Percentiles rank a stretch among this genome's conserved stretches.
phyloP scores from a whole-genome alignment of 176 grass and related monocot genomes.

The maize (Zea mays) region DNA sequence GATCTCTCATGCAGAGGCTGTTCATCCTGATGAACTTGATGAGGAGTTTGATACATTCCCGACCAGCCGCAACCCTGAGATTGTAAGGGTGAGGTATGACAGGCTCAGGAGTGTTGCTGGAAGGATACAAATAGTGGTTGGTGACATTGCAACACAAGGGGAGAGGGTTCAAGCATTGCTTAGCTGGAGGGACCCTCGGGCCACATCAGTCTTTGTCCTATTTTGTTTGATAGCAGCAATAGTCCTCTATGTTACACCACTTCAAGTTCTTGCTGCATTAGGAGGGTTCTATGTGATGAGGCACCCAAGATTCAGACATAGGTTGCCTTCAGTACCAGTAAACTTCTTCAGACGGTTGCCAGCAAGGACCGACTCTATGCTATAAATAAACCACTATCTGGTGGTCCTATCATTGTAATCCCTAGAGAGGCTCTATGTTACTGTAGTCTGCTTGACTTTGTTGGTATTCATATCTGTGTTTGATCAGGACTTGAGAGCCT shows the following conservation, averaged over 20 bases:
- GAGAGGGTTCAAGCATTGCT: slow-evolving; percentile 90
- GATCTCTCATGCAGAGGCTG: slow-evolving; percentile 86
- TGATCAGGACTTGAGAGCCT: slow-evolving; percentile 33
- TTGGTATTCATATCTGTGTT: slow-evolving; percentile 40
- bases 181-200: slow-evolving; percentile 96
- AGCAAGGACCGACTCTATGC: slow-evolving; percentile 82
- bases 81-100: slow-evolving; percentile 81
- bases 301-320: slow-evolving; percentile 86
- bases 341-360: slow-evolving; percentile 91
- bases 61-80: slow-evolving; percentile 51
- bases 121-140: slow-evolving; percentile 88
- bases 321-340: slow-evolving; percentile 65
- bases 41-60: slow-evolving; percentile 96
- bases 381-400: slow-evolving; percentile 45
- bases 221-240: slow-evolving; percentile 81
- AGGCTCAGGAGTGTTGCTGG: slow-evolving; percentile 89
- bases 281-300: slow-evolving; percentile 86
- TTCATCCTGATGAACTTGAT: slow-evolving; percentile 83
- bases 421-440: background rate
- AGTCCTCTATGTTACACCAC: slow-evolving; percentile 74
- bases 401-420: slow-evolving; percentile 35
- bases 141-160: slow-evolving; percentile 90
- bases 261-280: slow-evolving; percentile 80
- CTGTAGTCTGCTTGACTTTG: slow-evolving; percentile 25
- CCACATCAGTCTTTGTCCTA: slow-evolving; percentile 77